phyloP scores from a whole-genome alignment of 2,329 filamentous ascomycete genomes.

The Aspergillus sp. region DNA sequence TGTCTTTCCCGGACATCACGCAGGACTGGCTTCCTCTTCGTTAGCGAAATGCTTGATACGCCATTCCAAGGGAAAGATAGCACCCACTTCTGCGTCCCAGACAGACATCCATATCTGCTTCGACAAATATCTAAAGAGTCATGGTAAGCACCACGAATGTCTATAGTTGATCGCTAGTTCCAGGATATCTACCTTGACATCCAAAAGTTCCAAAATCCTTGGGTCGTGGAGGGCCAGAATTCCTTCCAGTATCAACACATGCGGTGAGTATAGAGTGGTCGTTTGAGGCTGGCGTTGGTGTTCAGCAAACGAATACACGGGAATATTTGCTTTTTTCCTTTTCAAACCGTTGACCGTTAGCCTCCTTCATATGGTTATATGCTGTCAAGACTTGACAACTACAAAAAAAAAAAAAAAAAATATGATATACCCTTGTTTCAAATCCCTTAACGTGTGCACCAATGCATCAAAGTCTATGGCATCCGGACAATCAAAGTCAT shows the following conservation, averaged over 20 bases:
- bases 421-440: conserved; percentile 81
- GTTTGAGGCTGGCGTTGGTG: conserved; percentile 76
- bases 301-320: conserved; percentile 90
- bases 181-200: conserved; percentile 67
- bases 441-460: conserved; percentile 70
- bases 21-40: conserved; percentile 52
- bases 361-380: not conserved
- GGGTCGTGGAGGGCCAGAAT: conserved; percentile 92
- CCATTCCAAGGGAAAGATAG: not conserved
- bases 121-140: conserved; percentile 72
- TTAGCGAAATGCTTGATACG: conserved; percentile 11
- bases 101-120: conserved; percentile 92
- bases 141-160: too few species aligned
- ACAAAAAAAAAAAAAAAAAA: not conserved
- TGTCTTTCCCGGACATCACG: conserved; percentile 87
- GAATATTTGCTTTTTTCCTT: conserved; percentile 67
- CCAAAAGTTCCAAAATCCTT: conserved; percentile 77
- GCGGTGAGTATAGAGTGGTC: conserved; percentile 89
- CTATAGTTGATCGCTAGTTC: too few species aligned
- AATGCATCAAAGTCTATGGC: conserved; percentile 92
- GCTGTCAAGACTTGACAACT: not conserved
- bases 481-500: conserved; percentile 91
- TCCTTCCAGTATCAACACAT: conserved; percentile 90
- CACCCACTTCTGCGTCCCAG: conserved; percentile 75
- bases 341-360: conserved; percentile 1